Base-by-base conservation (phyloP, 192 early-diverging fungal genomes). In the Mortierella hygrophila region DNA sequence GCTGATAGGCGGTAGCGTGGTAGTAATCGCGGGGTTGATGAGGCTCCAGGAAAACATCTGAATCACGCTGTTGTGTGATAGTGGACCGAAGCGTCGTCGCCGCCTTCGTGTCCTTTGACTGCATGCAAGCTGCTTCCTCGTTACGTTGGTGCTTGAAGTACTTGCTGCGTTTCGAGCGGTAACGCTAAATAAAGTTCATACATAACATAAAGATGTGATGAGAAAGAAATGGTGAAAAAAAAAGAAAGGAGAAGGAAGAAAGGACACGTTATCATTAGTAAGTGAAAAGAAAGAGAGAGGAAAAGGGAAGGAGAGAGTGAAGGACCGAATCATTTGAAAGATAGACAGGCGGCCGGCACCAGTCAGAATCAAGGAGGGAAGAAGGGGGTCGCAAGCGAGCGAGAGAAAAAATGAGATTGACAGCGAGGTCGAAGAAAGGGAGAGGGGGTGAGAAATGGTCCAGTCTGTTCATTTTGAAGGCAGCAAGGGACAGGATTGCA, bases 1-100 rank as follows among this genome's bases (percentile, higher is more conserved):
- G 35, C 63, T 57, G 65, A 42, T 65, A 65, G 10, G 60, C 5
- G 4, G 74, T 32, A 0, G 7, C 32, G 8, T 42, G 42, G 74
- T 75, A 76, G 13, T 42, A 76, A 70, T 44, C 44, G 18, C 29
- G 68, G 37, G 77, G 77, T 35, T 78, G 70, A 18, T 78, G 82
- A 0, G 76, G 76, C 44, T 52, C 41, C 63, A 77, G 23, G 60
- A 57, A 77, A 4, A 72, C 76, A 32, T 71, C 52, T 72, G 42
- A 55, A 54, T 77, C 76, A 44, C 38, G 9, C 26, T 60, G 65
- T 32, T 41, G 42, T 1, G 69, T 10, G 40, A 26, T 20, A 21
- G 42, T 20, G 32, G 40, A 29, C 7, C 23, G 77, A 35, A 49
- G 68, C 32, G 23, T 44, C 52, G 26, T 11, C 37, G 23, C 7